These are phyloP conservation scores for Pichia cactophila DNA, from an alignment of 1,139 yeast genomes.

Conservation along the genomic window DNA sequence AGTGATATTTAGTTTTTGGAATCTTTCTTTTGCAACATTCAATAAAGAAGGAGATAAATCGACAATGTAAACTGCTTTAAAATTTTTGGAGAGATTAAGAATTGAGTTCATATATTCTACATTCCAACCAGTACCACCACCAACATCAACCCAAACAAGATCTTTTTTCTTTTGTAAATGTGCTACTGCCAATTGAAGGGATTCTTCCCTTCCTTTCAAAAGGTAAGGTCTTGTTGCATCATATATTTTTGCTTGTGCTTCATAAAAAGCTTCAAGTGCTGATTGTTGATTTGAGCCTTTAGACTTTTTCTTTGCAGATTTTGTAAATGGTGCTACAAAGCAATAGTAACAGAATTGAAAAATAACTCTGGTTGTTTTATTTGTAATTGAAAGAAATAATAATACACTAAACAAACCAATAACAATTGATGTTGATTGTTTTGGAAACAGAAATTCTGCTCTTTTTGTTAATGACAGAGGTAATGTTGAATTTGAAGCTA, in stretches of 20 bases:
- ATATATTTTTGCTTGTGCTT: constrained; percentile 68
- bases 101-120: constrained; percentile 65
- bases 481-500: neutral
- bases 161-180: constrained; percentile 41
- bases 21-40: constrained; percentile 58
- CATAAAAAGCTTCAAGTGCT: constrained; percentile 63
- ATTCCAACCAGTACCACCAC: constrained; percentile 82
- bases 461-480: neutral
- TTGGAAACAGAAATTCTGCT: neutral
- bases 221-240: constrained; percentile 60
- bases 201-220: constrained; percentile 63
- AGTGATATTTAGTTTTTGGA: constrained; percentile 45
- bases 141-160: constrained; percentile 75
- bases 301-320: constrained; percentile 34
- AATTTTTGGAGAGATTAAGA: constrained; percentile 39
- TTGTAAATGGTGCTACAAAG: constrained; percentile 59
- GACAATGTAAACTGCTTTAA: constrained; percentile 61
- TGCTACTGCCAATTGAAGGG: constrained; percentile 50
- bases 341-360: constrained; percentile 39
- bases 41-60: constrained; percentile 75
- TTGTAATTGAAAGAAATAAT: constrained; percentile 2
- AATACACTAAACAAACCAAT: neutral
- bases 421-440: neutral
- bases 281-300: constrained; percentile 49
- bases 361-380: constrained; percentile 19